Base-by-base conservation (phyloP, 2,329 filamentous ascomycete genomes). In the Cordyceps javanica region DNA sequence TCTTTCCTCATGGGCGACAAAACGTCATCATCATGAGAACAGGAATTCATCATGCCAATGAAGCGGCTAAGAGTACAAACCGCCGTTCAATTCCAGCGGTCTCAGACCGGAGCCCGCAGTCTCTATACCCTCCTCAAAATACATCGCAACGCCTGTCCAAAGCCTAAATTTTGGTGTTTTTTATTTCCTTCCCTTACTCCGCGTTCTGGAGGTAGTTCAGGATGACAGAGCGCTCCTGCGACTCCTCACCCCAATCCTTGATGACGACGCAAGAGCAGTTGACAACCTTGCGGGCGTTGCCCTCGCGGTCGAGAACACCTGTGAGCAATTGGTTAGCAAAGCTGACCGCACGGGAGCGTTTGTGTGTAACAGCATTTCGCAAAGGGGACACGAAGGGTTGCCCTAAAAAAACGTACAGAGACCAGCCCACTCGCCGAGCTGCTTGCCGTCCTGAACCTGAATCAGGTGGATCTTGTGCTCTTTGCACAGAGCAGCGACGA, bases 231-330 rank as follows among this genome's bases (percentile, higher is more conserved):
- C 94, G 92, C 87, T 99, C 94, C 83, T 96, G 92, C 68, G 90
- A 95, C 85, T 99, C 94, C 87, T 97, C 94, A 86, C 94, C 94
- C 94, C 94, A 99, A 80, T 99, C 92, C 84, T 94, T 93, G 73
- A 99, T 94, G 64, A 99, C 94, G 72, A 99, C 94, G 85, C 94
- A 97, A 74, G 93, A 97, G 91, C 94, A 99, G 90, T 99, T 99
- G 83, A 99, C 94, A 69, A 99, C 93, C 89, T 99, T 99, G 81
- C 94, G 90, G 73, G 94, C 91, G 81, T 99, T 99, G 72, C 94
- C 94, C 82, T 99, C 94, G 75, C 94, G 93, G 83, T 99, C 94
- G 72, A 99, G 87, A 70, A 97, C 92, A 82, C 93, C 93, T 97
- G 57, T 59, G 54, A 51, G 57, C 52, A 45, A 16, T 45, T 16